Conservation (phyloP, 345 rosid genomes). For the Heritiera littoralis region DNA sequence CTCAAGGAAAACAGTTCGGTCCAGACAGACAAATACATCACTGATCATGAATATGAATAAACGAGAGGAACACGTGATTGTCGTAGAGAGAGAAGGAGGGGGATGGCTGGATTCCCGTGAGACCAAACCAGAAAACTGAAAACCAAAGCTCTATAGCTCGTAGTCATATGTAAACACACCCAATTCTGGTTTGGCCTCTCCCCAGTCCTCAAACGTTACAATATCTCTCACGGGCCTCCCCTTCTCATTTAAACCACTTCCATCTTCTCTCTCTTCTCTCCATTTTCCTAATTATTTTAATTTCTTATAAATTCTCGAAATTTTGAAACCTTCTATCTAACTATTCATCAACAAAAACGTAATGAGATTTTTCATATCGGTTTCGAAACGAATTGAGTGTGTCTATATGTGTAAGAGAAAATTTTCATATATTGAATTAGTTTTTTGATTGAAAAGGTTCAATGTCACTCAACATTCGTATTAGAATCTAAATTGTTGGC, state of each 20-base stretch:
- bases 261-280: not conserved
- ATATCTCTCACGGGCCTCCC: slow-evolving; percentile 1
- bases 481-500: too few relatives aligned
- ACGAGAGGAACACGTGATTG: slow-evolving; percentile 21
- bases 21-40: slow-evolving; percentile 12
- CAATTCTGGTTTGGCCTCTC: not conserved
- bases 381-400: too few relatives aligned
- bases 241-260: not conserved
- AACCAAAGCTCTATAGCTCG: not conserved
- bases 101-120: slow-evolving; percentile 47
- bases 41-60: not conserved
- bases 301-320: too few relatives aligned
- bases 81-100: slow-evolving; percentile 7
- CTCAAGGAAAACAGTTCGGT: slow-evolving; percentile 14
- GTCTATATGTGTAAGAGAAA: too few relatives aligned
- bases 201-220: not conserved
- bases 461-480: too few relatives aligned
- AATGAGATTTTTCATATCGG: too few relatives aligned
- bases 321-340: too few relatives aligned
- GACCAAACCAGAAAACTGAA: slow-evolving; percentile 24
- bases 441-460: too few relatives aligned
- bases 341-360: too few relatives aligned
- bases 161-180: not conserved
- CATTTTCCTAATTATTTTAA: not conserved
- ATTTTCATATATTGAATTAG: too few relatives aligned